phyloP scores from a whole-genome alignment of 2,329 filamentous ascomycete species.

The Reticulascus tulasneorum region DNA sequence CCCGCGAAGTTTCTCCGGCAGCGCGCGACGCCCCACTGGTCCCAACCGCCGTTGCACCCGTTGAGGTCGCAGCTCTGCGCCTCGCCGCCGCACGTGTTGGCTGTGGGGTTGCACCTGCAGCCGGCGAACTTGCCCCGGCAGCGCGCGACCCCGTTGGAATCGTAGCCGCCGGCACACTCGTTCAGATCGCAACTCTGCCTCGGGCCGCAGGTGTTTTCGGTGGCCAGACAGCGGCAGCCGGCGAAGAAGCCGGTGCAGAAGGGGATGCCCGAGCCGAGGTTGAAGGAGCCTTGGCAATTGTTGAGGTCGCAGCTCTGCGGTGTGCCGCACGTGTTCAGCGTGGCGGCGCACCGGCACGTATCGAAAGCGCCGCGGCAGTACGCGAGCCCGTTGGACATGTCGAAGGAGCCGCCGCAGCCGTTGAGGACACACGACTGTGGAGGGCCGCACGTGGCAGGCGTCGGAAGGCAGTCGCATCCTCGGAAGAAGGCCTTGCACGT shows the following conservation, averaged over 20 bases:
- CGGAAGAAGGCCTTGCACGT: not conserved
- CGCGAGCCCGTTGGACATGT: not conserved
- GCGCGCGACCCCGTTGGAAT: not conserved
- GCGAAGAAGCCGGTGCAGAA: constrained; percentile 1
- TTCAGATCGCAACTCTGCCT: not conserved
- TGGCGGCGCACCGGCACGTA: not conserved
- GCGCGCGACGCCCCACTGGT: not conserved
- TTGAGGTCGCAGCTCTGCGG: not conserved
- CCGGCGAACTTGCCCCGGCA: not conserved
- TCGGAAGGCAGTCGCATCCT: constrained; percentile 1
- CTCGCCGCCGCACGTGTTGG: not conserved
- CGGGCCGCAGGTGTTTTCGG: not conserved
- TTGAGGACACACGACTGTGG: not conserved
- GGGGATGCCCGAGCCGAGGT: not conserved
- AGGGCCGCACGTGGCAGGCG: not conserved
- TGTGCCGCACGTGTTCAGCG: not conserved
- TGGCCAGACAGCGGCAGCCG: not conserved
- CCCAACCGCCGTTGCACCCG: not conserved
- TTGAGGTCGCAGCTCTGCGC: not conserved
- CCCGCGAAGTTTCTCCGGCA: not conserved
- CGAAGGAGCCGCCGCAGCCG: not conserved
- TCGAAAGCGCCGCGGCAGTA: not conserved
- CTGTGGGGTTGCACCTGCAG: not conserved
- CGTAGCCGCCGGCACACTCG: not conserved
- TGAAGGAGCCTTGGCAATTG: not conserved